Conservation (phyloP, 768 basidiomycete species). For the Suillus ampliporus region DNA sequence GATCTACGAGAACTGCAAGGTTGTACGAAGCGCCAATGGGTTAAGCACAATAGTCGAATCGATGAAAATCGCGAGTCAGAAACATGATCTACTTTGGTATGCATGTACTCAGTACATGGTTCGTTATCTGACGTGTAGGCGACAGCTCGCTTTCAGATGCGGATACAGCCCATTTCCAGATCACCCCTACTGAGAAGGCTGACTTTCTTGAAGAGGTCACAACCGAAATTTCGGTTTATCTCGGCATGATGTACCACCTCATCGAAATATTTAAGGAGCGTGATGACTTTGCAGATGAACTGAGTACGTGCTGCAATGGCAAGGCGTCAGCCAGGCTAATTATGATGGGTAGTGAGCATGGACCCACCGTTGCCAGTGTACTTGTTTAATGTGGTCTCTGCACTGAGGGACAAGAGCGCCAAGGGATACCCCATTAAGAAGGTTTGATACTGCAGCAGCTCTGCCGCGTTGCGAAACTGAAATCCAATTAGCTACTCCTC, state of each 20-base stretch:
- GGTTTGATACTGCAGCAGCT: slow-evolving; percentile 45
- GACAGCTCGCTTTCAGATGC: slow-evolving; percentile 75
- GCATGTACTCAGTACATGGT: slow-evolving; percentile 13
- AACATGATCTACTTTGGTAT: slow-evolving; percentile 85
- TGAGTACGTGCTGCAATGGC: slow-evolving; percentile 66
- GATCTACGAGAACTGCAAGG: slow-evolving; percentile 93
- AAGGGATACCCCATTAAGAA: slow-evolving; percentile 98
- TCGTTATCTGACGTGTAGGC: slow-evolving; percentile 12
- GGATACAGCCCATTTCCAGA: slow-evolving; percentile 73
- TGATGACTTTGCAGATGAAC: slow-evolving; percentile 94
- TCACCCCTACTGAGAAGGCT: slow-evolving; percentile 70
- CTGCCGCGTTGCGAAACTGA: not conserved
- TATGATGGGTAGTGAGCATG: slow-evolving; percentile 76
- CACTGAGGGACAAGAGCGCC: slow-evolving; percentile 89
- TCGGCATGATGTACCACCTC: slow-evolving; percentile 94
- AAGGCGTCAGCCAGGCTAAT: slow-evolving; percentile 14
- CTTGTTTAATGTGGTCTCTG: slow-evolving; percentile 88
- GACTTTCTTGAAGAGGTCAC: slow-evolving; percentile 90
- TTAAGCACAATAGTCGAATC: slow-evolving; percentile 83
- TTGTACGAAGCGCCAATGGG: slow-evolving; percentile 84
- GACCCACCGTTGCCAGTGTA: slow-evolving; percentile 95
- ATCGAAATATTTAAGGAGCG: slow-evolving; percentile 93
- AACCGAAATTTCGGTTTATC: slow-evolving; percentile 90
- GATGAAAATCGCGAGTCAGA: slow-evolving; percentile 86
- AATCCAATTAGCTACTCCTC: slow-evolving; percentile 71